Percentiles rank a stretch among this genome's conserved stretches.
Evolutionary conservation across 2,329 filamentous ascomycete species (phyloP).

Genomic region (Plectosphaerella cucumerina): DNA sequence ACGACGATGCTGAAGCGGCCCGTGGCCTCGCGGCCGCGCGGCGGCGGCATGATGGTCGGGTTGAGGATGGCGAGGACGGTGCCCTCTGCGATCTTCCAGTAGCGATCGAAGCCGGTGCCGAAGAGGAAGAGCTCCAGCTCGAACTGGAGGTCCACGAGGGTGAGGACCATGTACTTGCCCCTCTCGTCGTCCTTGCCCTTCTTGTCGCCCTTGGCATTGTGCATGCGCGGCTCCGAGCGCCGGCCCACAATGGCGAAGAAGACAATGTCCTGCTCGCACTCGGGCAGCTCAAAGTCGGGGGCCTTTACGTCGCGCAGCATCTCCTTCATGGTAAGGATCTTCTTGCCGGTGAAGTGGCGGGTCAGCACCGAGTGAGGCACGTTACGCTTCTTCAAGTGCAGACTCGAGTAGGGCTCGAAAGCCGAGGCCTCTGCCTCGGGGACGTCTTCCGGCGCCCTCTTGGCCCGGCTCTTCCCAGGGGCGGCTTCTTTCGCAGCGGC

Average conservation of each 20-base stretch:
- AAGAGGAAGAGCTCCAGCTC: slow-evolving; percentile 92
- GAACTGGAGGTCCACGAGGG: slow-evolving; percentile 82
- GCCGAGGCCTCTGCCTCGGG: slow-evolving; percentile 50
- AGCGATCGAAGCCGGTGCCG: slow-evolving; percentile 82
- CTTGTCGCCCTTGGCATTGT: slow-evolving; percentile 41
- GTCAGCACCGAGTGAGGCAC: slow-evolving; percentile 78
- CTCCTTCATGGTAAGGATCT: slow-evolving; percentile 72
- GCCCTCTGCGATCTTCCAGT: slow-evolving; percentile 91
- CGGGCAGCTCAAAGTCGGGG: slow-evolving; percentile 76
- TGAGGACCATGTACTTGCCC: slow-evolving; percentile 91
- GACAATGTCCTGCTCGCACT: slow-evolving; percentile 82
- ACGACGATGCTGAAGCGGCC: slow-evolving; percentile 83
- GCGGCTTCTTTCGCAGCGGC: slow-evolving; percentile 7
- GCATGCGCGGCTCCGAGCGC: slow-evolving; percentile 74
- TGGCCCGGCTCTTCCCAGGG: slow-evolving; percentile 9
- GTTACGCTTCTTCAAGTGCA: slow-evolving; percentile 78
- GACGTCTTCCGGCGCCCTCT: slow-evolving; percentile 25
- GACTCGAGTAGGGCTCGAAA: slow-evolving; percentile 82
- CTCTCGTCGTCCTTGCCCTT: slow-evolving; percentile 50
- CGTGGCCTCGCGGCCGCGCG: slow-evolving; percentile 67
- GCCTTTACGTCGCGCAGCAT: slow-evolving; percentile 76
- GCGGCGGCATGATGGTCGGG: slow-evolving; percentile 84
- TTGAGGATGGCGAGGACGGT: slow-evolving; percentile 91
- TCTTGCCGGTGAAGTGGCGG: slow-evolving; percentile 74
- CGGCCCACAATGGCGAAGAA: slow-evolving; percentile 83